Evolutionary conservation across 495 filamentous ascomycete genomes (phyloP).

Genomic region (Hypoxylon lenormandii): DNA sequence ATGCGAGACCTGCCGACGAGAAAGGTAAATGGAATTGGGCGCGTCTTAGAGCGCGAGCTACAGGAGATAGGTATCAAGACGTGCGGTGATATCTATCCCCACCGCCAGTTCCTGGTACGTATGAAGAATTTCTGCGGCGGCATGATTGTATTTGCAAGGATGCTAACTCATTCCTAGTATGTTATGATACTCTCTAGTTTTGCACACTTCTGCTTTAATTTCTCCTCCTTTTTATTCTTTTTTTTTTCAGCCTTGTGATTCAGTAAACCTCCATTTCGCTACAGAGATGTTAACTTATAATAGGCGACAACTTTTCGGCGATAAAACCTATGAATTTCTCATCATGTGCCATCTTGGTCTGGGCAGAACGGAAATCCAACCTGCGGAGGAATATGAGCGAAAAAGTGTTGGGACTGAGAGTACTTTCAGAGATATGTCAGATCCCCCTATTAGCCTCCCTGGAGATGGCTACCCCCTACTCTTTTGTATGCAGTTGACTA

Average conservation of each 20-base stretch:
- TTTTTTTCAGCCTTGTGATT: too few relatives aligned
- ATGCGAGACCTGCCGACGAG: slow-evolving; percentile 84
- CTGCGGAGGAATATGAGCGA: slow-evolving; percentile 87
- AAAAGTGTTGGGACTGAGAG: slow-evolving; percentile 95
- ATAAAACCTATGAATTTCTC: slow-evolving; percentile 89
- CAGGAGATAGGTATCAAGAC: slow-evolving; percentile 86
- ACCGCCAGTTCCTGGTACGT: slow-evolving; percentile 72
- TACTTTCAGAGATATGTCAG: slow-evolving; percentile 85
- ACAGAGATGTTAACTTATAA: slow-evolving; percentile 9
- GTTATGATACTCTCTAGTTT: slow-evolving; percentile 3
- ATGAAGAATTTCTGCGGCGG: background rate
- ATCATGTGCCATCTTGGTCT: slow-evolving; percentile 86
- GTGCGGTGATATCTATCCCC: slow-evolving; percentile 86
- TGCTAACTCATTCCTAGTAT: slow-evolving; percentile 30
- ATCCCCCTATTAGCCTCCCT: too few relatives aligned
- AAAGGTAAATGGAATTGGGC: slow-evolving; percentile 92
- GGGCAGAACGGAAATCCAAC: slow-evolving; percentile 86
- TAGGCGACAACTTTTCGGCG: slow-evolving; percentile 77
- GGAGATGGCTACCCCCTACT: too few relatives aligned
- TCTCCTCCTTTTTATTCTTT: background rate
- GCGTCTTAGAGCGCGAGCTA: slow-evolving; percentile 93
- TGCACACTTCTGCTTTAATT: background rate
- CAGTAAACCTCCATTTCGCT: background rate
- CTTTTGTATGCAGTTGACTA: too few relatives aligned
- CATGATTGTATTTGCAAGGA: background rate